Base-by-base conservation (phyloP, 2,329 filamentous ascomycete species). In the Hansfordia pulvinata region DNA sequence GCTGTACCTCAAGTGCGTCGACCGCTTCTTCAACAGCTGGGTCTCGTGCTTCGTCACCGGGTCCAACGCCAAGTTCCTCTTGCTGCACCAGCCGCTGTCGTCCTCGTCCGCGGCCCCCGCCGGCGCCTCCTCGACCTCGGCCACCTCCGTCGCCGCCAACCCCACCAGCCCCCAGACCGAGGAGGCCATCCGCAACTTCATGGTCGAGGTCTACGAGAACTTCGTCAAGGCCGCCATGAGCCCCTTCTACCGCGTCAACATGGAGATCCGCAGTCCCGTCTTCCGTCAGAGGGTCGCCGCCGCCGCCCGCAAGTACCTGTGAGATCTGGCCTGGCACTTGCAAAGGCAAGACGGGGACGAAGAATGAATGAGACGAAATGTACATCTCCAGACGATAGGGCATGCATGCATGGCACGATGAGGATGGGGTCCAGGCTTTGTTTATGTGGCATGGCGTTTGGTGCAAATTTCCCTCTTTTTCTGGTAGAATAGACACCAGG, bases 201-300 rank as follows among this genome's bases (percentile, higher is more conserved):
- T 98, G 59, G 66, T 69, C 10, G 90, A 98, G 49, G 81, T 94
- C 9, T 96, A 94, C 56, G 90, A 98, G 56, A 84, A 76, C 40
- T 98, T 88, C 77, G 72, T 93, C 37, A 98, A 98, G 65, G 82
- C 86, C 9, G 75, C 86, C 31, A 96, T 98, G 90, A 96, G 75
- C 47, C 90, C 90, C 0, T 98, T 98, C 52, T 96, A 94, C 59
- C 66, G 69, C 28, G 72, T 78, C 29, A 88, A 93, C 37, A 80
- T 80, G 64, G 76, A 82, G 40, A 76, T 98, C 27, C 74, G 67
- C 46, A 96, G 86, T 53, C 80, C 84, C 0, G 69, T 94, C 2
- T 98, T 98, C 50, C 68, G 82, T 38, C 62, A 70, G 30, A 71
- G 81, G 44, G 85, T 98, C 12, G 75, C 73, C 2, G 83, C 83